Evolutionary conservation across 345 rosid species (phyloP).

Genomic region (Populus euphratica): DNA sequence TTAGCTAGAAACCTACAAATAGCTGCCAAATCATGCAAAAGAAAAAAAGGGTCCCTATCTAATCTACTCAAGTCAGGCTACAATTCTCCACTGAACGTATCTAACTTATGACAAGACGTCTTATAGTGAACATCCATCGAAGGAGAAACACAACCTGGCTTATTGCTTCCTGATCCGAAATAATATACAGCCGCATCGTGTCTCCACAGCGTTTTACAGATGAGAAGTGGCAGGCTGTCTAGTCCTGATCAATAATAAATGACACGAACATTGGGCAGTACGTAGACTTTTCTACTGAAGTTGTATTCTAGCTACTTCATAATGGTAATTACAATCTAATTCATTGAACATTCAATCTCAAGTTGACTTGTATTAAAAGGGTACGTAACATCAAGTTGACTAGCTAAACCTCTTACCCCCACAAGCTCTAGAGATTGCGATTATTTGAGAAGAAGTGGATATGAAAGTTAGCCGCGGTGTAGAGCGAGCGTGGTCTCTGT

Average conservation of each 20-base stretch:
- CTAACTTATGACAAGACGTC: not conserved
- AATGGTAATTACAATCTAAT: too few species aligned
- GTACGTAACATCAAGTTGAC: too few species aligned
- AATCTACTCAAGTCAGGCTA: not conserved
- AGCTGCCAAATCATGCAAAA: not conserved
- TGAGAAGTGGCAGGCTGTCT: not conserved
- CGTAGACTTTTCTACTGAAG: not conserved
- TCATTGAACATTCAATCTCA: too few species aligned
- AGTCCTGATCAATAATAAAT: not conserved
- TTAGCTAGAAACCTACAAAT: not conserved
- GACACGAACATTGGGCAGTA: not conserved
- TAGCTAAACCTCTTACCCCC: too few species aligned
- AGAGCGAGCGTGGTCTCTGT: too few species aligned
- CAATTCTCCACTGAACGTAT: not conserved
- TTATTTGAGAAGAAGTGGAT: not conserved
- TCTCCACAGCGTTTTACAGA: not conserved
- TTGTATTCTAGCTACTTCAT: too few species aligned
- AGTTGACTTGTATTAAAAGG: too few species aligned
- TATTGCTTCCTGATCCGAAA: not conserved
- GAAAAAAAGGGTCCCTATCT: not conserved
- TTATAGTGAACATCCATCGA: not conserved
- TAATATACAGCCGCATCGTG: not conserved
- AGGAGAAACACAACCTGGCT: not conserved
- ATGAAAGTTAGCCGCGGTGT: not conserved
- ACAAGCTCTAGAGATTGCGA: too few species aligned